Evolutionary conservation across 2,329 filamentous ascomycete species (phyloP), one percentile per base, ranked within the genome.

Genomic region (Sarocladium strictum): DNA sequence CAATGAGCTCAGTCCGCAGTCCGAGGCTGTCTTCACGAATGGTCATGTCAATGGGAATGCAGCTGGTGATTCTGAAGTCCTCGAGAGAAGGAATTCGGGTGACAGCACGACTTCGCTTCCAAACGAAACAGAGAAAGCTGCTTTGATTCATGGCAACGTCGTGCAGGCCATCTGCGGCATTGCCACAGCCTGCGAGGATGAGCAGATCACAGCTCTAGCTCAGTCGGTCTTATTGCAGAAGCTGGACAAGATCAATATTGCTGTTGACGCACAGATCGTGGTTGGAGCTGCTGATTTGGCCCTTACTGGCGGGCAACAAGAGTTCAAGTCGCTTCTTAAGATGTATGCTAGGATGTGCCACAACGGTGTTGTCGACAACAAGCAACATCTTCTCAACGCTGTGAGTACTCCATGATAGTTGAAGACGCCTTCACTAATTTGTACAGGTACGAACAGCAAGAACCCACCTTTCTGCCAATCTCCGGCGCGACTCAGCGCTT

Each of bases 171-270:
- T 99, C 58, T 93, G 95, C 55, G 86, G 85, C n/a, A 90, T 99
- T 66, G 90, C 94, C 1, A 83, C 80, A 21, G 85, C 83, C 55
- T 91, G 86, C 65, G 81, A 87, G 49, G 92, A 99, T 63, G 85
- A 90, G 57, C 96, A 97, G 71, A 96, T 99, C 54, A 94, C 88
- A 6, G 92, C 92, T 4, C 76, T 99, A 53, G 93, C 92, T 2
- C 88, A 97, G 62, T 95, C 91, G 1, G 97, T 99, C 85, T 82
- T 99, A 23, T 73, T 96, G n/a, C 94, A 99, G 65, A 97, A 99
- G 69, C 82, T 97, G 56, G 86, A 87, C 57, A 93, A 94, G 69
- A 84, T 97, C 54, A 94, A 84, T 64, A 78, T 82, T 56, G 75
- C 80, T 3, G 88, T 97, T 2, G 92, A 97, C 73, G 85, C 87